Conservation (phyloP, 257 asterid species). For the Nicotiana otophora region DNA sequence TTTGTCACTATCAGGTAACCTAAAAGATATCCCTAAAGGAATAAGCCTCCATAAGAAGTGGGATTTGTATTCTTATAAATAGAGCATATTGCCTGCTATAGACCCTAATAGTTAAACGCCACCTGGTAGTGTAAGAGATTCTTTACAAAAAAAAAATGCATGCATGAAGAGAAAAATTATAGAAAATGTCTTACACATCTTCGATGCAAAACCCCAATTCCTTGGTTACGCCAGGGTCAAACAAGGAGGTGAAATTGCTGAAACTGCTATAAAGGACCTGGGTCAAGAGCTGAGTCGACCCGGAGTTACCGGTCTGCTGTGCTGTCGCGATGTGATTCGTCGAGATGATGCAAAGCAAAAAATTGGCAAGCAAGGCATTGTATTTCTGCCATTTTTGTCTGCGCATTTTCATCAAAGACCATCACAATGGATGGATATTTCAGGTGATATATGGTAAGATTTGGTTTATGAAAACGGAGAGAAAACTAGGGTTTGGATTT, state of each 20-base stretch:
- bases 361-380: not conserved
- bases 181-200: conserved; percentile 42
- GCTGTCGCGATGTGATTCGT: not conserved
- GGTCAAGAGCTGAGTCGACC: conserved; percentile 46
- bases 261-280: conserved; percentile 45
- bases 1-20: too few relatives aligned
- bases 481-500: not conserved
- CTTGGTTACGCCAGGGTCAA: conserved; percentile 39
- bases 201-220: conserved; percentile 63
- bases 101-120: too few relatives aligned
- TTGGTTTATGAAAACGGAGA: not conserved
- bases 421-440: not conserved
- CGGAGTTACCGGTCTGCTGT: conserved; percentile 16
- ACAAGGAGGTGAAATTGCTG: conserved; percentile 48
- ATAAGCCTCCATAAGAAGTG: too few relatives aligned
- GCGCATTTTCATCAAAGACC: conserved; percentile 10
- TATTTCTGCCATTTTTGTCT: conserved; percentile 1
- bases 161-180: not conserved
- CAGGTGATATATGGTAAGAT: not conserved
- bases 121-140: too few relatives aligned
- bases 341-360: not conserved
- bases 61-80: too few relatives aligned
- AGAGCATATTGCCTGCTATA: too few relatives aligned
- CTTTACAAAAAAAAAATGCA: not conserved
- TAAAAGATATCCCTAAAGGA: too few relatives aligned